A percentile compares a stretch with the other conserved stretches of the same genome.
These are phyloP conservation scores for Lactarius sanguifluus DNA, from an alignment of 768 basidiomycete genomes.

Conservation along the genomic window DNA sequence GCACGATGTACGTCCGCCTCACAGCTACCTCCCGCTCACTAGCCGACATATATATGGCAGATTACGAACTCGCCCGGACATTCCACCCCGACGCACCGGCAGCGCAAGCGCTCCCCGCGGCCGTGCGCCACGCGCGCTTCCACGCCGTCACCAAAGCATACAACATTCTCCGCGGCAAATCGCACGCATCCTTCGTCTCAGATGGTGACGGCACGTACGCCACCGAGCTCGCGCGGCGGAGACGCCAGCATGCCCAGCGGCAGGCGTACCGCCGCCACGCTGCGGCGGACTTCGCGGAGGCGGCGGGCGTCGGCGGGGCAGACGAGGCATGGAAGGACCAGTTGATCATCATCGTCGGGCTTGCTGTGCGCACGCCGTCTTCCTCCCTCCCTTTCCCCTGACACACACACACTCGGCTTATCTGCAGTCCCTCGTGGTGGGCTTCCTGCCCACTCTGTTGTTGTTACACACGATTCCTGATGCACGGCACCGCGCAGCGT, in stretches of 20 bases:
- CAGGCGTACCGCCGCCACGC: constrained; percentile 34
- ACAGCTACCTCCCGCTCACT: neutral
- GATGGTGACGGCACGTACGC: constrained; percentile 44
- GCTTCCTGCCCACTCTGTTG: constrained; percentile 46
- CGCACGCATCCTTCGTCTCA: constrained; percentile 18
- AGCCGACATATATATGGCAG: constrained; percentile 37
- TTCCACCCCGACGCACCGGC: constrained; percentile 69
- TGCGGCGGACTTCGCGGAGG: constrained; percentile 22
- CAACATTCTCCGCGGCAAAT: constrained; percentile 49
- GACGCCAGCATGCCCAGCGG: constrained; percentile 41
- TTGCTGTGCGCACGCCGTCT: constrained; percentile 42
- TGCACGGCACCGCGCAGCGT: constrained; percentile 51
- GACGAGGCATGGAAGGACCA: constrained; percentile 54
- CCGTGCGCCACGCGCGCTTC: constrained; percentile 57
- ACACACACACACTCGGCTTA: neutral
- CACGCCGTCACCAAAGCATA: constrained; percentile 66
- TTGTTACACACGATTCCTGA: constrained; percentile 40
- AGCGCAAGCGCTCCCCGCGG: constrained; percentile 42
- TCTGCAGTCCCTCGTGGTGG: constrained; percentile 44
- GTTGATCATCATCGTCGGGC: constrained; percentile 47
- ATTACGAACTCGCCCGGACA: constrained; percentile 69
- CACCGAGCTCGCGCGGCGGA: constrained; percentile 52
- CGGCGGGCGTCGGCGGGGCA: constrained; percentile 30
- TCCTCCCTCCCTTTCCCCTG: neutral
- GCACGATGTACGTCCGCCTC: constrained; percentile 55